Evolutionary conservation across 1,284 basidiomycete genomes (phyloP).

Genomic region (Sporisorium graminicola): DNA sequence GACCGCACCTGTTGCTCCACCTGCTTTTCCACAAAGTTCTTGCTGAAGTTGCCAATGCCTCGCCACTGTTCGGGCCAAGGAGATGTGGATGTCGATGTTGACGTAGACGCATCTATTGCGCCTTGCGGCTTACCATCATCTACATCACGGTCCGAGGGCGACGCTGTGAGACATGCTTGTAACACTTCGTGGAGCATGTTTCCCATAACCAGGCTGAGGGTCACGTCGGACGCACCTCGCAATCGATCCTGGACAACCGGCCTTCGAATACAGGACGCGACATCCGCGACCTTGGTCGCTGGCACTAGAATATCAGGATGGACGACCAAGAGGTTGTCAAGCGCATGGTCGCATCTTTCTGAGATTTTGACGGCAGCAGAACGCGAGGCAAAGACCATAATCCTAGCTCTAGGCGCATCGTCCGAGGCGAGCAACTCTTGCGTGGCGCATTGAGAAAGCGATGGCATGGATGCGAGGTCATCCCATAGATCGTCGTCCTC

Average conservation of each 20-base stretch:
- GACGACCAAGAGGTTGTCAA: constrained; percentile 61
- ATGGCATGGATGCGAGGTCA: constrained; percentile 42
- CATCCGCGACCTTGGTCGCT: constrained; percentile 61
- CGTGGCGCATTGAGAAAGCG: constrained; percentile 33
- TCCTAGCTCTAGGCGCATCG: constrained; percentile 13
- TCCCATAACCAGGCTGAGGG: constrained; percentile 60
- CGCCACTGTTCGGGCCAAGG: constrained; percentile 55
- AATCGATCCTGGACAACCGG: constrained; percentile 62
- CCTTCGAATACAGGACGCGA: constrained; percentile 61
- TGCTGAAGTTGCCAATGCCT: constrained; percentile 62
- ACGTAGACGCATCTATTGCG: background rate
- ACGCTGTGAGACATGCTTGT: constrained; percentile 61
- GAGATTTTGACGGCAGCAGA: background rate
- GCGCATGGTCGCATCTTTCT: constrained; percentile 19
- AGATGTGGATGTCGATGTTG: constrained; percentile 5
- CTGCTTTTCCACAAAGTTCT: constrained; percentile 48
- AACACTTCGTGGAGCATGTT: constrained; percentile 65
- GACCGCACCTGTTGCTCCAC: constrained; percentile 49
- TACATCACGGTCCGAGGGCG: background rate
- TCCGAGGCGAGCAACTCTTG: constrained; percentile 31
- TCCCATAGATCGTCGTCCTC: constrained; percentile 51
- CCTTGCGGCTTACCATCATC: background rate
- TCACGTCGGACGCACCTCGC: constrained; percentile 45
- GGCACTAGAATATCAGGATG: constrained; percentile 66
- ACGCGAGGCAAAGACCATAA: constrained; percentile 41